Evolutionary conservation across 768 basidiomycete species (phyloP), one percentile per base, ranked within the genome.

Genomic region (Mycena filopes): DNA sequence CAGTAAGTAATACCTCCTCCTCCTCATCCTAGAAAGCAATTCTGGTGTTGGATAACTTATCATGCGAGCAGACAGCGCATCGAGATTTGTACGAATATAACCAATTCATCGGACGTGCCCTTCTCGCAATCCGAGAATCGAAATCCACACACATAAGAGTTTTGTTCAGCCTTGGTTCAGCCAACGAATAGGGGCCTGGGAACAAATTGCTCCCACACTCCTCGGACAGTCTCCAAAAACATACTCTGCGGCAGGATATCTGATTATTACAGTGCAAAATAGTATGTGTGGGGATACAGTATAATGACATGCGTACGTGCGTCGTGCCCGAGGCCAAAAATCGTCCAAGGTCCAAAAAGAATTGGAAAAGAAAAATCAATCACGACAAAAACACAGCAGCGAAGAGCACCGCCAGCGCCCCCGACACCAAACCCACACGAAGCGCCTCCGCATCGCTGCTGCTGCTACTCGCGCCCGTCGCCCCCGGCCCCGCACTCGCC

Each of bases 81-180:
- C n/a, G n/a, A n/a, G n/a, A n/a, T n/a, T n/a, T n/a, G n/a, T 33
- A 65, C 40, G 4, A 42, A 10, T 26, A 25, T 28, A 38, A 89
- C 90, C 90, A 64, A 90, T 91, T 26, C 91, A 81, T 20, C 92
- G 81, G 43, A 90, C 89, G 73, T 92, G 90, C 11, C 89, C 85
- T 59, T 76, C 81, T 54, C 84, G 74, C 53, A 92, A 78, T 21
- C 81, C 84, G 7, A n/a, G n/a, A n/a, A n/a, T n/a, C n/a, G n/a
- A 92, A 77, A 72, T 92, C 89, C 78, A 36, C n/a, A n/a, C n/a
- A n/a, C n/a, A n/a, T n/a, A n/a, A n/a, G n/a, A n/a, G n/a, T n/a
- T n/a, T n/a, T n/a, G n/a, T n/a, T n/a, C n/a, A n/a, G n/a, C n/a
- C n/a, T n/a, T n/a, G n/a, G n/a, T n/a, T n/a, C n/a, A 36, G 36